Evolutionary conservation across 441 rosid genomes (phyloP).

Genomic region (Populus hybrid): DNA sequence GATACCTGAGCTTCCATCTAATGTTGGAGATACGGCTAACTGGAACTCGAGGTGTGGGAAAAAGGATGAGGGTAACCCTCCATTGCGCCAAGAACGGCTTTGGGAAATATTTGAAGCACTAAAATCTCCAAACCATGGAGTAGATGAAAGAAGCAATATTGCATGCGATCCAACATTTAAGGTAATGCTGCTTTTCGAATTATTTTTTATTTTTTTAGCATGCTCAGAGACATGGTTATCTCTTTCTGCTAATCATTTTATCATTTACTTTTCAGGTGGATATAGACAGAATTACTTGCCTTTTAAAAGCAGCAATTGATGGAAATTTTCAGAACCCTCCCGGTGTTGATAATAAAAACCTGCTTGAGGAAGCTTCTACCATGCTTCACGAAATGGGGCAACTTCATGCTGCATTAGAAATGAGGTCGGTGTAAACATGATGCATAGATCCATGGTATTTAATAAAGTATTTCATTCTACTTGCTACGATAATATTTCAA

Average conservation of each 20-base stretch:
- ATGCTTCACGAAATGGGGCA: slow-evolving; percentile 25
- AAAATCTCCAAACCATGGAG: background rate
- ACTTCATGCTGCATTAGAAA: slow-evolving; percentile 16
- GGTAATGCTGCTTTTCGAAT: slow-evolving; percentile 13
- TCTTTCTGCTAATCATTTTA: background rate
- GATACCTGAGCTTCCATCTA: background rate
- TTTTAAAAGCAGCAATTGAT: slow-evolving; percentile 12
- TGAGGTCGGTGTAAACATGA: slow-evolving; percentile 23
- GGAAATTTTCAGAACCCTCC: slow-evolving; percentile 1
- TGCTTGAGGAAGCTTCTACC: slow-evolving; percentile 4
- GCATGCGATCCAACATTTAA: slow-evolving; percentile 9
- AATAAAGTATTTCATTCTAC: too few relatives aligned
- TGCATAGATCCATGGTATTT: background rate
- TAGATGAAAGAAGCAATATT: background rate
- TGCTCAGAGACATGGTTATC: background rate
- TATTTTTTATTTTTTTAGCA: background rate
- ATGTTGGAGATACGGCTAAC: background rate
- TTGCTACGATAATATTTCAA: background rate
- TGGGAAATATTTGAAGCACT: slow-evolving; percentile 15
- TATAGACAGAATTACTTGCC: background rate
- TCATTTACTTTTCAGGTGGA: slow-evolving; percentile 18
- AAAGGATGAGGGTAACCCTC: background rate
- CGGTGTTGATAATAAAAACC: background rate
- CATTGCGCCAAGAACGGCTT: background rate
- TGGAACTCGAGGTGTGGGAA: background rate